phyloP scores from a whole-genome alignment of 2,329 filamentous ascomycete species.

The Aspergillus thermomutatus region DNA sequence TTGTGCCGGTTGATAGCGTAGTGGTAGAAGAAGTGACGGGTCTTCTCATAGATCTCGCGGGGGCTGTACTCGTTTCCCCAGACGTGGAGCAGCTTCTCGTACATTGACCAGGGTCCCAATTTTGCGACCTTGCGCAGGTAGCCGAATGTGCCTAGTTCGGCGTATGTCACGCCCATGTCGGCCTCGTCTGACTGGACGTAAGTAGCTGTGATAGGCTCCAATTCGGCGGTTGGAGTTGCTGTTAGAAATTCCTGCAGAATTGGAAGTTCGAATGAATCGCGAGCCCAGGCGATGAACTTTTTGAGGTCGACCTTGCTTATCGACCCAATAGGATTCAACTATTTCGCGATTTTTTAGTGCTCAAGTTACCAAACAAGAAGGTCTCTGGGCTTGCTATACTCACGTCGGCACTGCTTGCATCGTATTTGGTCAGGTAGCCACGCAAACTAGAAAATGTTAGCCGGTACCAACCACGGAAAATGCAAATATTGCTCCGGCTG shows the following conservation, averaged over 20 bases:
- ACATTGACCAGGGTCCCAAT: constrained; percentile 54
- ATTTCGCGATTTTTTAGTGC: not conserved
- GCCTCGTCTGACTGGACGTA: constrained; percentile 59
- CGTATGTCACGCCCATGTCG: constrained; percentile 55
- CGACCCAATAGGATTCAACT: constrained; percentile 41
- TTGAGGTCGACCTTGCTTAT: constrained; percentile 68
- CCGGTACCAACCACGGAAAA: not conserved
- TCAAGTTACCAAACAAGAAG: not conserved
- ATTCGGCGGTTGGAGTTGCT: constrained; percentile 61
- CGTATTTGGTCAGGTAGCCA: constrained; percentile 69
- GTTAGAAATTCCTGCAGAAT: constrained; percentile 64
- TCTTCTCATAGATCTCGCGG: constrained; percentile 47
- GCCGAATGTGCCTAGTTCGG: constrained; percentile 53
- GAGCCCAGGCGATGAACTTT: constrained; percentile 66
- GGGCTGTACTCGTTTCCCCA: constrained; percentile 44
- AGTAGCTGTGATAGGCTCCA: constrained; percentile 62
- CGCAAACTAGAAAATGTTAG: constrained; percentile 39
- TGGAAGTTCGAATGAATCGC: constrained; percentile 58
- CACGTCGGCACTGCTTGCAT: constrained; percentile 55
- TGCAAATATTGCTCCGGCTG: not conserved
- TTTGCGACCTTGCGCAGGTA: constrained; percentile 54
- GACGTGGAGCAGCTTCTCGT: constrained; percentile 50
- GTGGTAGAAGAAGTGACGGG: constrained; percentile 42
- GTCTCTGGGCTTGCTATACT: constrained; percentile 20
- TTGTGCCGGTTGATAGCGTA: constrained; percentile 66